A percentile compares a stretch with the other conserved stretches of the same genome.
Evolutionary conservation across 345 rosid genomes (phyloP).

Genomic region (Arabis alpina): DNA sequence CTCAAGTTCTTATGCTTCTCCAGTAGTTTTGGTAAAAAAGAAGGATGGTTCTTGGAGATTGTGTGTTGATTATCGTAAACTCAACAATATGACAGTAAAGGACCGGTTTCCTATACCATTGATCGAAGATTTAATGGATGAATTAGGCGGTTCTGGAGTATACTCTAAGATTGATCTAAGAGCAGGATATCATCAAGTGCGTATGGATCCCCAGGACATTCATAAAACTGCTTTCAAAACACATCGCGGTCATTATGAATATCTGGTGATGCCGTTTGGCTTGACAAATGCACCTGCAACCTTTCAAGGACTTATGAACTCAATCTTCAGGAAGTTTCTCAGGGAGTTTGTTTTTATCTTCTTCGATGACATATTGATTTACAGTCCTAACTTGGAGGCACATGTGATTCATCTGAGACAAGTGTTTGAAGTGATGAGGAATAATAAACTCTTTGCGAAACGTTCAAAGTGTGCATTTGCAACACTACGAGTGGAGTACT

Average conservation of each 20-base stretch:
- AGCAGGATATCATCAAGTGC: no score
- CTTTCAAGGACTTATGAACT: background rate
- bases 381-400: rapidly evolving
- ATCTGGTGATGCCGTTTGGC: no score
- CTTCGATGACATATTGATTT: background rate
- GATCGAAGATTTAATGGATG: background rate
- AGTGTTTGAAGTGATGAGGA: background rate
- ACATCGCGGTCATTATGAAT: no score
- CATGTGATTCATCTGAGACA: rapidly evolving
- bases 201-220: no score
- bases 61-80: no score
- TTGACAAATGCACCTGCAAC: no score
- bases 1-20: background rate
- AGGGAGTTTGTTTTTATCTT: background rate
- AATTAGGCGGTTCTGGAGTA: rapidly evolving
- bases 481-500: rapidly evolving
- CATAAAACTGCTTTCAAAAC: no score
- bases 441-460: background rate
- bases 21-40: background rate
- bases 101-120: background rate
- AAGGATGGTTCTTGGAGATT: background rate
- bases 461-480: background rate
- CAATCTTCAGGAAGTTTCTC: rapidly evolving
- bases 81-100: background rate
- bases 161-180: background rate